A percentile compares a stretch with the other conserved stretches of the same genome.
phyloP scores from a whole-genome alignment of 495 filamentous ascomycete species.

The Cercophora scortea region DNA sequence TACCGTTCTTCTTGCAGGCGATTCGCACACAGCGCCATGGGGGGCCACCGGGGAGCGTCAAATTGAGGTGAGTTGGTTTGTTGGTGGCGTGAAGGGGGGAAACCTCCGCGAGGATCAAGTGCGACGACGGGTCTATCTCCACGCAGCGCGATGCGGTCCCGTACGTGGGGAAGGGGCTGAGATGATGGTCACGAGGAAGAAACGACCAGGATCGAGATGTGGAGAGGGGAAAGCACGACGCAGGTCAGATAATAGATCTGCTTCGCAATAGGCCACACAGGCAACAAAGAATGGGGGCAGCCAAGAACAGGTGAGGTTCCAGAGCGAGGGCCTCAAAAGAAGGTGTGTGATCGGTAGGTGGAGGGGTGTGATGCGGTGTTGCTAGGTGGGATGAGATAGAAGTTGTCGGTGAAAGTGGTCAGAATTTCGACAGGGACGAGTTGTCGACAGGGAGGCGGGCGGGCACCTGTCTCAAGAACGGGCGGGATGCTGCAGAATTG shows the following conservation, averaged over 20 bases:
- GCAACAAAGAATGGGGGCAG: too few relatives aligned
- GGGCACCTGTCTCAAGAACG: too few relatives aligned
- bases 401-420: too few relatives aligned
- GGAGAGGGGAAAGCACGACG: slow-evolving; percentile 12
- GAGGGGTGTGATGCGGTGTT: too few relatives aligned
- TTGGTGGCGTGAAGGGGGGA: neutral
- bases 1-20: slow-evolving; percentile 89
- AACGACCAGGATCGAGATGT: slow-evolving; percentile 1
- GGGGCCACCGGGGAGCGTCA: neutral
- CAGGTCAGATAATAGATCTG: slow-evolving; percentile 11
- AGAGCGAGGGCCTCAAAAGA: neutral
- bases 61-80: neutral
- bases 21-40: slow-evolving; percentile 84
- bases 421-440: too few relatives aligned
- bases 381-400: too few relatives aligned
- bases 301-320: neutral
- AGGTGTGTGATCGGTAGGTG: too few relatives aligned
- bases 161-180: slow-evolving; percentile 14
- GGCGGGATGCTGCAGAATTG: slow-evolving; percentile 2
- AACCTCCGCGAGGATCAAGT: too few relatives aligned
- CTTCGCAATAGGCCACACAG: neutral
- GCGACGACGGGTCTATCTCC: too few relatives aligned
- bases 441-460: too few relatives aligned
- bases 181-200: slow-evolving; percentile 11
- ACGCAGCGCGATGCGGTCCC: too few relatives aligned